phyloP scores from a whole-genome alignment of 164 flowering plant species.

The Berberis thunbergii region DNA sequence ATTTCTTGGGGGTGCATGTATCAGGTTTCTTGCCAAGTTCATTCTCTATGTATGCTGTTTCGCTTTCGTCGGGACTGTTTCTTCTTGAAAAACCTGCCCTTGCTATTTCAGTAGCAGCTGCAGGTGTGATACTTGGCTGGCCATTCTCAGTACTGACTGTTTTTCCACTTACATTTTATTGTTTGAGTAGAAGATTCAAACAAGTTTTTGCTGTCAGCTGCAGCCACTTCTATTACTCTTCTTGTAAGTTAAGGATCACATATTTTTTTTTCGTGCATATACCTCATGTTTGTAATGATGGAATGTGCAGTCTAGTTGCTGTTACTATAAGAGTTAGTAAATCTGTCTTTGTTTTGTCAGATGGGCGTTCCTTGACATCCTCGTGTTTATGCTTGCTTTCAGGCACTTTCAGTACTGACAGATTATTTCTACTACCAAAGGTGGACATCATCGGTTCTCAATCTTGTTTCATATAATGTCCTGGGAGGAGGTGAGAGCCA shows the following conservation, averaged over 20 bases:
- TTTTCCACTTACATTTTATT: slow-evolving; percentile 63
- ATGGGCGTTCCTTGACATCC: background rate
- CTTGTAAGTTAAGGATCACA: slow-evolving; percentile 47
- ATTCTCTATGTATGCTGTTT: slow-evolving; percentile 92
- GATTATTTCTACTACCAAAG: slow-evolving; percentile 64
- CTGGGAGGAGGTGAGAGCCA: slow-evolving; percentile 97
- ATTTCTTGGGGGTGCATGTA: slow-evolving; percentile 2
- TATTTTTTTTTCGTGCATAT: background rate
- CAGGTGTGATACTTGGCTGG: slow-evolving; percentile 93
- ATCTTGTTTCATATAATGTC: slow-evolving; percentile 77
- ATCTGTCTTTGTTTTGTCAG: background rate
- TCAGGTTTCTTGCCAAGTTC: slow-evolving; percentile 98
- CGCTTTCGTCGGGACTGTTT: slow-evolving; percentile 77
- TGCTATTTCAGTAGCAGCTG: slow-evolving; percentile 78
- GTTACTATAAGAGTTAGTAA: background rate
- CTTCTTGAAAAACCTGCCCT: slow-evolving; percentile 65
- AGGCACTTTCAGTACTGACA: slow-evolving; percentile 63
- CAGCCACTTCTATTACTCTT: slow-evolving; percentile 44
- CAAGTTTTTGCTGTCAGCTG: slow-evolving; percentile 65
- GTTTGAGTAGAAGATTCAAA: slow-evolving; percentile 52
- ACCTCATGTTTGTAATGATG: too few species aligned
- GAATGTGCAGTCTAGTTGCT: too few species aligned
- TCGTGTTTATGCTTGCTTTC: slow-evolving; percentile 14
- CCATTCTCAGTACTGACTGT: slow-evolving; percentile 90
- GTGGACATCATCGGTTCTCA: slow-evolving; percentile 91